Base-by-base conservation (phyloP, 2,329 filamentous ascomycete species). In the Penicillium sp. region DNA sequence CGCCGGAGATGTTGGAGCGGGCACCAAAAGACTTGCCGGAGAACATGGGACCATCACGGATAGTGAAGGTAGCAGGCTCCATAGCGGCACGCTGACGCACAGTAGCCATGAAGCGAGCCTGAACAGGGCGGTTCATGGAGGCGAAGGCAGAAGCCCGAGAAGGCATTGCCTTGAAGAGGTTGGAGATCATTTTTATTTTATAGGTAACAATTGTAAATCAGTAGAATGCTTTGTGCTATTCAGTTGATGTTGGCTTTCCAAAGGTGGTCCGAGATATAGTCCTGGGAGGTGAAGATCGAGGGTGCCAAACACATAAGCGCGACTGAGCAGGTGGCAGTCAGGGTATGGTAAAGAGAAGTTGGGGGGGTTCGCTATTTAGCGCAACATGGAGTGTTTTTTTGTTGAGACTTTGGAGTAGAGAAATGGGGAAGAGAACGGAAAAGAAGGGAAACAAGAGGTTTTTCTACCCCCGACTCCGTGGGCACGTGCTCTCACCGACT, bases 1-100 rank as follows among this genome's bases (percentile, higher is more conserved):
- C 94, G 68, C 94, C 94, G 62, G 92, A 96, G 73, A 97, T 90
- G 83, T 97, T 99, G 75, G 89, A 86, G 76, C 95, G 94, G 72
- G 94, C 94, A 70, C 94, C 94, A 70, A 97, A 99, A 58, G 93
- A 96, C 74, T 90, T 96, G 74, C 94, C 94, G 69, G 91, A 90
- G 82, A 96, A 97, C 72, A 97, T 88, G 44, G 94, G 94, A 60
- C 94, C 94, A 80, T 96, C 91, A 79, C 90, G 89, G 76, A 99
- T 96, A 63, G 93, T 97, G 72, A 99, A 90, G 58, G 94, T 97
- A 62, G 94, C 94, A 69, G 90, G 84, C 69, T 92, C 88, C 70
- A 84, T 84, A 45, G 86, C 84, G 61, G 86, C 86, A 59, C 87
- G 85, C 63, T 87, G 92, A 60, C 85, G 82, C 65, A 89, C 84